Percentiles rank a stretch among this genome's conserved stretches.
Conservation (phyloP, 768 basidiomycete species). For the Macrocybe gigantea region DNA sequence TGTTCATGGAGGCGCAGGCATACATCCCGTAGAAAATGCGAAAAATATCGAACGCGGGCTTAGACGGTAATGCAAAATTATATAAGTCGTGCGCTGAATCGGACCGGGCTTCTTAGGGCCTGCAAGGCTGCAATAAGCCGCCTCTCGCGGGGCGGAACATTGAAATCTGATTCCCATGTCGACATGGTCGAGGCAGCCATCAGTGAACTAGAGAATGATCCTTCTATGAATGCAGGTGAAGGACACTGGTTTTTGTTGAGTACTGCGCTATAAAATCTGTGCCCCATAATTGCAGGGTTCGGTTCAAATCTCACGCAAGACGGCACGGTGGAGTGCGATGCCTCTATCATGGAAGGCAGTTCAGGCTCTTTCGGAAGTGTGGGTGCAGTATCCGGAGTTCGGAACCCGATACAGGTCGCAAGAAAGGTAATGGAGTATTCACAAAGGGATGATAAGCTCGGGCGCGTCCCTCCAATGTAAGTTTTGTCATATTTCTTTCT, state of each 20-base stretch:
- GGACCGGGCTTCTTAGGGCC: not conserved
- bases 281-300: slow-evolving; percentile 36
- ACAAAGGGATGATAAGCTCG: slow-evolving; percentile 39
- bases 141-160: not conserved
- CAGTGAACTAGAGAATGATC: slow-evolving; percentile 57
- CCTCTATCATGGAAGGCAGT: slow-evolving; percentile 56
- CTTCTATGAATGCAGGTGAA: slow-evolving; percentile 63
- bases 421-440: slow-evolving; percentile 50
- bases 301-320: slow-evolving; percentile 74
- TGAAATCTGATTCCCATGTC: slow-evolving; percentile 21
- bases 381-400: slow-evolving; percentile 68
- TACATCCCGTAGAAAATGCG: no score
- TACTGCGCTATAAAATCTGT: not conserved
- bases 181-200: slow-evolving; percentile 52
- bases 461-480: slow-evolving; percentile 68
- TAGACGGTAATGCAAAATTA: no score
- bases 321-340: slow-evolving; percentile 81
- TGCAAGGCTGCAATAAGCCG: not conserved
- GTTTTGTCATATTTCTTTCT: slow-evolving; percentile 14
- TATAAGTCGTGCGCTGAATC: no score
- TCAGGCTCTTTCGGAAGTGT: slow-evolving; percentile 55
- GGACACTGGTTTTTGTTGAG: slow-evolving; percentile 1
- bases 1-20: slow-evolving; percentile 77
- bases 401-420: slow-evolving; percentile 66
- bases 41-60: no score